phyloP scores from a whole-genome alignment of 108 stramenopile genomes.

The Thalassiosira profunda region DNA sequence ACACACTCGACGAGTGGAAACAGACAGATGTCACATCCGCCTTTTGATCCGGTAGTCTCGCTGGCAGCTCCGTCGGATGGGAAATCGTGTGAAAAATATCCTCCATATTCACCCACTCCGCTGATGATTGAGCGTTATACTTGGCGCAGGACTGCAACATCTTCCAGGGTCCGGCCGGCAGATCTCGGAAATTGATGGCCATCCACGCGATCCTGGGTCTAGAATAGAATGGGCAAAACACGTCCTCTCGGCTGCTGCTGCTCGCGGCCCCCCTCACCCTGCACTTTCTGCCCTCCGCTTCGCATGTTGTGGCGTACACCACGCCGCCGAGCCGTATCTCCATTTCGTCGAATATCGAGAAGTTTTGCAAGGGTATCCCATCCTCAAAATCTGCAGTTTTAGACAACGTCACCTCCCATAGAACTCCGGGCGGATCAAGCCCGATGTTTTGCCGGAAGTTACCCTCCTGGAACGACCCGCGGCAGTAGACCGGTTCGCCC shows the following conservation, averaged over 20 bases:
- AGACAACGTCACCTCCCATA: neutral
- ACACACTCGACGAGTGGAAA: too few species aligned
- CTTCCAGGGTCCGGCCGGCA: constrained; percentile 1
- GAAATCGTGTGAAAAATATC: neutral
- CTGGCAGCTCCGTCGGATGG: neutral
- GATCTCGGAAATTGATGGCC: neutral
- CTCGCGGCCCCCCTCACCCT: neutral
- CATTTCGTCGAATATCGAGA: neutral
- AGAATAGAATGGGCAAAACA: too few species aligned
- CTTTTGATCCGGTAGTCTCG: neutral
- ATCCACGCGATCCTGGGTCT: neutral
- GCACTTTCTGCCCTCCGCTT: too few species aligned
- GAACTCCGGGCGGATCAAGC: too few species aligned
- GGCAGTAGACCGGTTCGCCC: neutral
- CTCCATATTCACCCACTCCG: neutral
- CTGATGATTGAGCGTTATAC: neutral
- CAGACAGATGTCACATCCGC: neutral
- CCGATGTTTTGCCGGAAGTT: too few species aligned
- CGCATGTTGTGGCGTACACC: constrained; percentile 3
- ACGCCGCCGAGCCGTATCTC: constrained; percentile 1
- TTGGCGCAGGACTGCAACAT: neutral
- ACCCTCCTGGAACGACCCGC: neutral
- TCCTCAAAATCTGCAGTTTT: too few species aligned
- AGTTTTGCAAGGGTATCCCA: neutral
- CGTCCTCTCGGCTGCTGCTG: too few species aligned